Base-by-base conservation (phyloP, 2,329 filamentous ascomycete genomes). In the Arthrinium phaeospermum region DNA sequence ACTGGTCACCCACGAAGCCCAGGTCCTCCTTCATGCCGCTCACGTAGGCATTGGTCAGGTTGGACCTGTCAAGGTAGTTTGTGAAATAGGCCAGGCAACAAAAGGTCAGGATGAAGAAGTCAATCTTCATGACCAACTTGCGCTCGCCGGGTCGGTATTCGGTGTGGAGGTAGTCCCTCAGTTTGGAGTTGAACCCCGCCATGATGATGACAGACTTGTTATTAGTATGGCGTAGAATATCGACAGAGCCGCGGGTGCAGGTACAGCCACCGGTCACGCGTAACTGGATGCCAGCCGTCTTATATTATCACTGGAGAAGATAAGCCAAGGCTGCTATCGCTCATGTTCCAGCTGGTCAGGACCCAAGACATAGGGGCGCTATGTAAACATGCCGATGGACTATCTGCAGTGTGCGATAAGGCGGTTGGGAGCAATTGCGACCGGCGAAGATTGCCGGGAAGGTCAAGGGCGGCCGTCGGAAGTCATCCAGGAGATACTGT, bases 61-160 rank as follows among this genome's bases (percentile, higher is more conserved):
- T 88, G 4, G 85, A 84, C 30, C 86, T 83, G 76, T 89, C 87
- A 30, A 89, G 83, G n/a, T 88, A 88, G 76, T 88, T 88, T 75
- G 86, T 82, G 71, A 89, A 86, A 76, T 89, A 89, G 75, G 84
- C 86, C 69, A 91, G 77, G 76, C 89, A 91, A 79, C 90, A 91
- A 76, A 91, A 91, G 0, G 87, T 90, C 64, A 91, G 79, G 75
- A 91, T 91, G 80, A 91, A 91, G 76, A 91, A 91, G 77, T 91
- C 90, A 68, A 91, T 88, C 81, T 89, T 91, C 53, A 83, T 85
- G 7, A 91, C 81, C 44, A 91, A 80, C 72, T 82, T 83, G 45
- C 80, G 79, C 75, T 86, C 85, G 19, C 79, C 79, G 34, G 79
- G 79, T 51, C 77, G 74, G 71, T 80, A 80, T 19, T 79, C 77